Percentiles rank a stretch among this genome's conserved stretches.
phyloP scores from a whole-genome alignment of 306 rosid genomes.

The Dryas drummondii region DNA sequence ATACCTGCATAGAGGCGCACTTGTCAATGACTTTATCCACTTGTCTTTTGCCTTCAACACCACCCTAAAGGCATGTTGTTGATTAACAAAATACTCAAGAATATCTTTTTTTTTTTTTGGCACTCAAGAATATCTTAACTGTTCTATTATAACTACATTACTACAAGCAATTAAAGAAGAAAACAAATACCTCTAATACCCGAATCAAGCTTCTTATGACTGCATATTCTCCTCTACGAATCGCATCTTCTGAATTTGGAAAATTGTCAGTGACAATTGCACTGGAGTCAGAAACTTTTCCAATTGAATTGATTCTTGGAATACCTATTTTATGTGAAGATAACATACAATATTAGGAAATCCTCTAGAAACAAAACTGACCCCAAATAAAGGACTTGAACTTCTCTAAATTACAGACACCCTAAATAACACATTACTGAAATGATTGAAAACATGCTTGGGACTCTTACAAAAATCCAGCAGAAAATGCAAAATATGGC shows the following conservation, averaged over 20 bases:
- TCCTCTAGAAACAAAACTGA: background rate
- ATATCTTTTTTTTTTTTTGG: background rate
- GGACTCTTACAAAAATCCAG: background rate
- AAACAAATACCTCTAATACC: conserved; percentile 72
- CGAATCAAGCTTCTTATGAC: conserved; percentile 90
- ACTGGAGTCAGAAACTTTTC: conserved; percentile 59
- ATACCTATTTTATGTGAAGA: conserved; percentile 54
- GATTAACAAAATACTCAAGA: conserved; percentile 18
- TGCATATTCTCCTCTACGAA: conserved; percentile 86
- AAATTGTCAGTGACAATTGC: conserved; percentile 51
- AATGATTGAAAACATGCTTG: background rate
- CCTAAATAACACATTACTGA: background rate
- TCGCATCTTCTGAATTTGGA: conserved; percentile 81
- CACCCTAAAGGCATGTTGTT: conserved; percentile 59
- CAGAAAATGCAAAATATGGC: background rate
- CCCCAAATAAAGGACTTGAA: conserved; percentile 3
- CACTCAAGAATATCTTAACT: conserved; percentile 7
- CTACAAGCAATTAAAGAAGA: conserved; percentile 20
- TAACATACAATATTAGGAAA: conserved; percentile 15
- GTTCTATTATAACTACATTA: background rate
- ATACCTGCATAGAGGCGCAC: conserved; percentile 93
- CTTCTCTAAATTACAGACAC: background rate
- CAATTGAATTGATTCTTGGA: conserved; percentile 74
- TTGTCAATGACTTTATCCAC: conserved; percentile 92
- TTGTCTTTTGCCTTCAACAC: conserved; percentile 93